Evolutionary conservation across 495 filamentous ascomycete genomes (phyloP), one percentile per base, ranked within the genome.

Genomic region (Penicillium coffeae): DNA sequence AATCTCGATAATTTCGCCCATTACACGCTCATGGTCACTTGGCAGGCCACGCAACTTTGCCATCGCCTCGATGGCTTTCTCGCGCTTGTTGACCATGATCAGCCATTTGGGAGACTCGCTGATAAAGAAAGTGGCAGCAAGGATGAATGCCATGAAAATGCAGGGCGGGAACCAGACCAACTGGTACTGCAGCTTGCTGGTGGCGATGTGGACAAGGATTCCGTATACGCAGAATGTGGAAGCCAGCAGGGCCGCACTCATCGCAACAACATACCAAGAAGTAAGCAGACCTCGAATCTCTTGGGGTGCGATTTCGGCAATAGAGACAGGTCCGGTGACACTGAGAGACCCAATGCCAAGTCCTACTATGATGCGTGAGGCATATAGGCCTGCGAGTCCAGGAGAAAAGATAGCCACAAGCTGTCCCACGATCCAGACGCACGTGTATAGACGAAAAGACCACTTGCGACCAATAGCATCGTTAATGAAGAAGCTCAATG

Each of bases 91-190:
- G 20, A 72, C 71, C 72, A 85, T 83, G 66, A 88, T 78, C 42
- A 81, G 73, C 65, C 70, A 89, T 27, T 86, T 76, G 3, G 86
- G 86, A 18, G 84, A 85, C 57, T 89, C 86, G 3, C 82, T 81
- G 15, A 88, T 75, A 13, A 85, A 48, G 37, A 79, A 61, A 62
- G 86, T 76, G 21, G 83, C 82, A 36, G 57, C 45, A n/a, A 74
- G 77, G 37, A 87, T 75, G 52, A 88, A 77, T 37, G 33, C 47
- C 0, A 42, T 34, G 3, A 27, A 44, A 15, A 50, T 20, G 1
- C 25, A 41, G n/a, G 33, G 47, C 16, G 32, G 13, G 42, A 59
- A 55, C 45, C 45, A 55, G 1, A 38, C 12, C 22, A 52, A 22
- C 36, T 55, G 52, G 35, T 45, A 59, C 37, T 57, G 54, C 18